A percentile compares a stretch with the other conserved stretches of the same genome.
These are phyloP conservation scores for Globisporangium spinosum DNA, from an alignment of 352 stramenopile genomes.

Conservation along the genomic window DNA sequence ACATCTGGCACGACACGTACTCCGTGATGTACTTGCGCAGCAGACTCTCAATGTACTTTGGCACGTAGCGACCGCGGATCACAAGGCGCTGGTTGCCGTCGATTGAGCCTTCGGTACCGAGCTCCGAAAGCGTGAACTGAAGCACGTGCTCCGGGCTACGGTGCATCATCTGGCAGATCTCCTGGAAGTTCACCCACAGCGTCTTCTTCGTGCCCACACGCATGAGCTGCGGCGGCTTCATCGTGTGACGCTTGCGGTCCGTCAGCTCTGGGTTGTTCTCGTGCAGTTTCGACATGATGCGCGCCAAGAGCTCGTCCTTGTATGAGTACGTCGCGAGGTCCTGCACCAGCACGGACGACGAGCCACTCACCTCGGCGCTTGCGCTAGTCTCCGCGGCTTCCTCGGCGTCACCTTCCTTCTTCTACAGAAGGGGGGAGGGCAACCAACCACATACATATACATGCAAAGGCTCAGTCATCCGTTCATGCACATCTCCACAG, in stretches of 20 bases:
- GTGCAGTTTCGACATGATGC: conserved; percentile 93
- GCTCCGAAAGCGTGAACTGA: conserved; percentile 98
- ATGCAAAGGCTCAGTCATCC: neutral
- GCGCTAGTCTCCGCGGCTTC: conserved; percentile 23
- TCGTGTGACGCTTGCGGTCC: conserved; percentile 92
- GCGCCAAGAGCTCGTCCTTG: conserved; percentile 92
- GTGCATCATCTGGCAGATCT: conserved; percentile 98
- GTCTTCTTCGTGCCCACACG: conserved; percentile 97
- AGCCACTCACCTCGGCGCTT: conserved; percentile 33
- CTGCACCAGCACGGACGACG: conserved; percentile 67
- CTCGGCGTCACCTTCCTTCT: conserved; percentile 51
- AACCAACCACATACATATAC: neutral
- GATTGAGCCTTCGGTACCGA: conserved; percentile 99
- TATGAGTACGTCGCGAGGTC: conserved; percentile 94
- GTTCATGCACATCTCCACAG: neutral
- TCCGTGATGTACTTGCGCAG: conserved; percentile 99
- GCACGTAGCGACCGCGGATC: conserved; percentile 96
- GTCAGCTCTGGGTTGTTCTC: conserved; percentile 96
- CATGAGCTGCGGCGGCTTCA: conserved; percentile 90
- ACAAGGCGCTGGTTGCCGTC: conserved; percentile 98
- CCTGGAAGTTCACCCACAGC: conserved; percentile 99
- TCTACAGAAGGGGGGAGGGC: conserved; percentile 24
- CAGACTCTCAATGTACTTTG: conserved; percentile 99
- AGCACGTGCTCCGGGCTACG: conserved; percentile 98
- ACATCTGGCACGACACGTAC: conserved; percentile 99